Evolutionary conservation across 805 yeast species (phyloP).

Genomic region (Saturnispora sanitii): DNA sequence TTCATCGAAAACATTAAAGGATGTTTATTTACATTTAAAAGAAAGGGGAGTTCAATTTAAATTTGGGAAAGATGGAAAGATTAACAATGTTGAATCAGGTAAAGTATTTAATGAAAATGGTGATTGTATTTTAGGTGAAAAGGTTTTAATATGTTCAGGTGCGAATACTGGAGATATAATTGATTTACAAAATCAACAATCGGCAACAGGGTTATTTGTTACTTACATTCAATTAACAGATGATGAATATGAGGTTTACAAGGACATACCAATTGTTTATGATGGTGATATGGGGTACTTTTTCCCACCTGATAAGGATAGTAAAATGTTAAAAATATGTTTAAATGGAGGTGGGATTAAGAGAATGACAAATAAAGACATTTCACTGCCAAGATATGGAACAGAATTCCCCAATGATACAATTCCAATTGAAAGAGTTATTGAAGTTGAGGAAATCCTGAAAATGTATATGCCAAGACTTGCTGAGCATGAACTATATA

Average conservation of each 20-base stretch:
- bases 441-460: constrained; percentile 22
- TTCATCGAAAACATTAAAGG: constrained; percentile 29
- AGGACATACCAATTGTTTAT: constrained; percentile 34
- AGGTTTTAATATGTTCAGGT: constrained; percentile 28
- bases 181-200: constrained; percentile 24
- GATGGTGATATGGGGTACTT: constrained; percentile 36
- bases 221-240: constrained; percentile 30
- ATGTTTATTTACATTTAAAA: constrained; percentile 22
- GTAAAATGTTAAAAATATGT: constrained; percentile 30
- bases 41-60: constrained; percentile 25
- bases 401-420: constrained; percentile 26
- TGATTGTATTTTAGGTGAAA: constrained; percentile 23
- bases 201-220: constrained; percentile 32
- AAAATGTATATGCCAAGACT: constrained; percentile 29
- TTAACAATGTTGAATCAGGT: constrained; percentile 12
- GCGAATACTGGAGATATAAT: constrained; percentile 32
- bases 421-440: constrained; percentile 25
- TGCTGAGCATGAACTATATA: constrained; percentile 23
- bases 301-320: constrained; percentile 37
- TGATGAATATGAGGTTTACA: constrained; percentile 27
- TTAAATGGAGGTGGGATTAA: constrained; percentile 27
- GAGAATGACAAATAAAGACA: constrained; percentile 6
- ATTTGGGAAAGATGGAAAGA: constrained; percentile 22
- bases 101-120: constrained; percentile 11
- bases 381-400: constrained; percentile 31